phyloP scores from a whole-genome alignment of 2,329 filamentous ascomycete species.

The Hypocrella siamensis region DNA sequence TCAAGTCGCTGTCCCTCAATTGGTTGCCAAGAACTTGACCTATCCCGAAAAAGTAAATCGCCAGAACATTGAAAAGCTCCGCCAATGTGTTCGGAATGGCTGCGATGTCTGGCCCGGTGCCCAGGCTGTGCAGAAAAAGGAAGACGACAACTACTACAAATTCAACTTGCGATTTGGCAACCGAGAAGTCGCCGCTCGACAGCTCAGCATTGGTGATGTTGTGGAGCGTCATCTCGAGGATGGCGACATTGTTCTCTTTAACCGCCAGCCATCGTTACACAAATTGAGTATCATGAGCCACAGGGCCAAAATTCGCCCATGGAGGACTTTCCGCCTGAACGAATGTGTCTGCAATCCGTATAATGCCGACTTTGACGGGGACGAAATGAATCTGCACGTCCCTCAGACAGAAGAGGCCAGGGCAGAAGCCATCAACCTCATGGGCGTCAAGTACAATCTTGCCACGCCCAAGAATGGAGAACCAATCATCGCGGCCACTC shows the following conservation, averaged over 20 bases:
- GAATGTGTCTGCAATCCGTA: slow-evolving; percentile 97
- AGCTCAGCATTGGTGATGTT: slow-evolving; percentile 68
- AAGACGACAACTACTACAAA: slow-evolving; percentile 52
- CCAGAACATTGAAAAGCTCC: slow-evolving; percentile 74
- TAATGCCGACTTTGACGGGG: slow-evolving; percentile 97
- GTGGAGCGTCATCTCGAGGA: slow-evolving; percentile 93
- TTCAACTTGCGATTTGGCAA: slow-evolving; percentile 57
- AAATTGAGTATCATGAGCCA: slow-evolving; percentile 98
- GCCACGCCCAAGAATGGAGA: slow-evolving; percentile 95
- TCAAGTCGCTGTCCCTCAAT: slow-evolving; percentile 76
- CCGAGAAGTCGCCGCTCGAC: slow-evolving; percentile 52
- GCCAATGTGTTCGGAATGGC: slow-evolving; percentile 59
- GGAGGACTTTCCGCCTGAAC: slow-evolving; percentile 91
- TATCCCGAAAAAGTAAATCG: slow-evolving; percentile 80
- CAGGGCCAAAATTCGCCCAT: slow-evolving; percentile 80
- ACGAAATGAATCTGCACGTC: slow-evolving; percentile 98
- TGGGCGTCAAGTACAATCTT: slow-evolving; percentile 96
- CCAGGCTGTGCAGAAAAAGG: slow-evolving; percentile 62
- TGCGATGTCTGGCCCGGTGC: slow-evolving; percentile 73
- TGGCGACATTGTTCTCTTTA: slow-evolving; percentile 92
- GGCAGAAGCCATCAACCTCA: slow-evolving; percentile 86
- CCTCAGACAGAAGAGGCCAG: slow-evolving; percentile 95
- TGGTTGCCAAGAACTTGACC: slow-evolving; percentile 92
- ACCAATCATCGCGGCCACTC: slow-evolving; percentile 95
- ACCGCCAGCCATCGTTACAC: slow-evolving; percentile 91